phyloP scores from a whole-genome alignment of 176 grass and related monocot genomes.

The Carex scoparia region DNA sequence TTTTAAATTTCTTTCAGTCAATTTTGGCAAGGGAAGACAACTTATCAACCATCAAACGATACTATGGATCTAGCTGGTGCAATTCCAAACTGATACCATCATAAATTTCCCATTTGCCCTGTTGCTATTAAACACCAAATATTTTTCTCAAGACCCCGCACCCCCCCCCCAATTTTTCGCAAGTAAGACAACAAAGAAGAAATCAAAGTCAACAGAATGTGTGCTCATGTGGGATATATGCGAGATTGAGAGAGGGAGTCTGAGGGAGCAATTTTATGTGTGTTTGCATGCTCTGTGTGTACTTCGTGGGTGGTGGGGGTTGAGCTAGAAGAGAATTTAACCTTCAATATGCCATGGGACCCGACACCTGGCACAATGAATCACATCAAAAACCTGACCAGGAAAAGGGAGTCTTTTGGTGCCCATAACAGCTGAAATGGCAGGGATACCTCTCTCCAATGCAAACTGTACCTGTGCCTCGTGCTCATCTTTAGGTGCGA shows the following conservation, averaged over 20 bases:
- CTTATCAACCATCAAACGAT: background rate
- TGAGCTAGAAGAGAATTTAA: constrained; percentile 9
- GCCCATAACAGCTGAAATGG: constrained; percentile 98
- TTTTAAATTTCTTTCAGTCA: background rate
- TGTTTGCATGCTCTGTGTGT: background rate
- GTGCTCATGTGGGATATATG: background rate
- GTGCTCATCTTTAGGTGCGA: constrained; percentile 99
- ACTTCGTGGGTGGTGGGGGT: background rate
- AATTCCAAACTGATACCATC: background rate
- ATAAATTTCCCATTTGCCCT: background rate
- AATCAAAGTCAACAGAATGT: background rate
- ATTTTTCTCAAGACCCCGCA: background rate
- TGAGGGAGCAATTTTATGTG: background rate
- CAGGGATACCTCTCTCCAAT: constrained; percentile 94
- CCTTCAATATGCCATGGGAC: constrained; percentile 99
- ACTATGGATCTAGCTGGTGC: constrained; percentile 3
- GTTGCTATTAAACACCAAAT: background rate
- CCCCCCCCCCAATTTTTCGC: too few relatives aligned
- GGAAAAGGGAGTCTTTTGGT: constrained; percentile 95
- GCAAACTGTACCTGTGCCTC: constrained; percentile 99
- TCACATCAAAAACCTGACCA: constrained; percentile 79
- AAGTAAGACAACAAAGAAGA: background rate
- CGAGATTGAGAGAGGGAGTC: too few relatives aligned
- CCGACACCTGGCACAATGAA: constrained; percentile 92
- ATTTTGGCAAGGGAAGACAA: background rate